These are phyloP conservation scores for Suillus clintonianus DNA, from an alignment of 768 basidiomycete genomes.

Conservation along the genomic window DNA sequence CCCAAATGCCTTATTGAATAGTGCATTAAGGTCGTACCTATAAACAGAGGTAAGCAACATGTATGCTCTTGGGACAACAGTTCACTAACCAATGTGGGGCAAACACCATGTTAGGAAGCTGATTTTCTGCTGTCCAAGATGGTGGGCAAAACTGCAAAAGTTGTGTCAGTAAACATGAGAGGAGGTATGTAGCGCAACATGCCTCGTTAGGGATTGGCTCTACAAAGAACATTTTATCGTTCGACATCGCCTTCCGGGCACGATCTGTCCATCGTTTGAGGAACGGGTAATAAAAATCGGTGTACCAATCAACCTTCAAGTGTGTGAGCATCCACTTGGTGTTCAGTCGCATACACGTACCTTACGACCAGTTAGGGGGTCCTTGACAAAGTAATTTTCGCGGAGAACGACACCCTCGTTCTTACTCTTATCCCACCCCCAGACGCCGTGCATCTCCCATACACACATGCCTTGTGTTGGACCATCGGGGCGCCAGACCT, in stretches of 20 bases:
- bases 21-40: slow-evolving; percentile 90
- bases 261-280: slow-evolving; percentile 65
- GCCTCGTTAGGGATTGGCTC: slow-evolving; percentile 97
- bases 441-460: slow-evolving; percentile 93
- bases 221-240: slow-evolving; percentile 66
- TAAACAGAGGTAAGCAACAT: neutral
- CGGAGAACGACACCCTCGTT: slow-evolving; percentile 72
- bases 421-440: slow-evolving; percentile 79
- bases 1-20: slow-evolving; percentile 84
- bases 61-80: neutral
- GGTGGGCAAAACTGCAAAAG: slow-evolving; percentile 71
- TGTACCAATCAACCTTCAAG: slow-evolving; percentile 79
- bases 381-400: slow-evolving; percentile 80
- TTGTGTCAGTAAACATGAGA: slow-evolving; percentile 8
- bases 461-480: slow-evolving; percentile 74
- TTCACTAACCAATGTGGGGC: slow-evolving; percentile 70
- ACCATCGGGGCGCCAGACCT: slow-evolving; percentile 74
- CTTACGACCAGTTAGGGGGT: slow-evolving; percentile 65
- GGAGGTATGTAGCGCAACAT: slow-evolving; percentile 1
- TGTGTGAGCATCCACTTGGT: neutral
- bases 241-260: slow-evolving; percentile 49
- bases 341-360: slow-evolving; percentile 33
- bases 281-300: slow-evolving; percentile 83
- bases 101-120: slow-evolving; percentile 64
- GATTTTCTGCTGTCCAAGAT: slow-evolving; percentile 70